phyloP scores from a whole-genome alignment of 1,284 basidiomycete species.

The Ustilago sp. region DNA sequence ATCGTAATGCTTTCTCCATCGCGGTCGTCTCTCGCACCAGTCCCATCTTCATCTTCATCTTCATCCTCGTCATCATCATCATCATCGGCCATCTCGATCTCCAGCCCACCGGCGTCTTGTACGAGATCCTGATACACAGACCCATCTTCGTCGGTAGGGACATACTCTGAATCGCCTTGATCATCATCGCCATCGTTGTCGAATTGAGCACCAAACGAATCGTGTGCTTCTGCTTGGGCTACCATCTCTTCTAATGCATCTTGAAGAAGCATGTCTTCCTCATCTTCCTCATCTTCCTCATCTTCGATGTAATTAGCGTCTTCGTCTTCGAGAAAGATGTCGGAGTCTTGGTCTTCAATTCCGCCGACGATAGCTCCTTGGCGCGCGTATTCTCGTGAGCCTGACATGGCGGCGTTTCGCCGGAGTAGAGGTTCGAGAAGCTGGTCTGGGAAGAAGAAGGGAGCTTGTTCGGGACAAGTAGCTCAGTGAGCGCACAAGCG shows the following conservation, averaged over 20 bases:
- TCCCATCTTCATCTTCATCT: constrained; percentile 24
- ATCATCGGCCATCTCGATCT: constrained; percentile 44
- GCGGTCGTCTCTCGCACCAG: constrained; percentile 18
- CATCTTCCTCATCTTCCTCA: constrained; percentile 25
- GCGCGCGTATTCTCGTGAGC: constrained; percentile 10
- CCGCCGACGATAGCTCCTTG: constrained; percentile 41
- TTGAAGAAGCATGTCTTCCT: constrained; percentile 37
- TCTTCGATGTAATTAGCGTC: constrained; percentile 23
- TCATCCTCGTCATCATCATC: constrained; percentile 29
- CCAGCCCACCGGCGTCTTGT: constrained; percentile 34
- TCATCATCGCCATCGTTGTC: constrained; percentile 14
- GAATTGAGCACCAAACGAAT: constrained; percentile 30
- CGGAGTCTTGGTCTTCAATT: constrained; percentile 9
- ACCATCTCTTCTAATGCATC: constrained; percentile 48
- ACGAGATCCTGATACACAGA: constrained; percentile 36
- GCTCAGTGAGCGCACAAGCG: no score
- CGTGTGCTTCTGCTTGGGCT: constrained; percentile 38
- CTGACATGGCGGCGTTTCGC: constrained; percentile 8
- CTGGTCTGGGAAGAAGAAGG: no score
- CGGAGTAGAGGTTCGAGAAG: no score
- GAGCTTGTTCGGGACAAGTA: no score
- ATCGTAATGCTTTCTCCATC: constrained; percentile 43
- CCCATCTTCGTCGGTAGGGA: constrained; percentile 32
- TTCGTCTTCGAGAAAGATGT: constrained; percentile 28
- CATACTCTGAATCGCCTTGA: constrained; percentile 41